Conservation (phyloP, 2,329 filamentous ascomycete species). For the Aureobasidium pullulans region DNA sequence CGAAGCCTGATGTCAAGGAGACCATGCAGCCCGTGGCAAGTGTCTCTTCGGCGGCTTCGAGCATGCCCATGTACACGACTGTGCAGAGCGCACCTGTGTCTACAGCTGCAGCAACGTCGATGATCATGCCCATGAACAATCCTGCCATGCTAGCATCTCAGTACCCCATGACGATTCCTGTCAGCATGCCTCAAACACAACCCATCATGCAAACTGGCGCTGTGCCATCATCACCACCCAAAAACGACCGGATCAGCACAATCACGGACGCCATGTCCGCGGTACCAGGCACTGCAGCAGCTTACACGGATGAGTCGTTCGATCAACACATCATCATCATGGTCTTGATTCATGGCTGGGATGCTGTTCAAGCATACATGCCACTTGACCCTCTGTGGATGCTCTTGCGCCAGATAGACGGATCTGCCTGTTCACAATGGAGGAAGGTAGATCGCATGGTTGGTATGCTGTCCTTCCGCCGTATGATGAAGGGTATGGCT, state of each 20-base stretch:
- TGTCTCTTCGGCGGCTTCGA: not conserved
- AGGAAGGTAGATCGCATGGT: conserved; percentile 3
- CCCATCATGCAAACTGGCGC: not conserved
- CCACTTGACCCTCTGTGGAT: conserved; percentile 9
- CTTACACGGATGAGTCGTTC: not conserved
- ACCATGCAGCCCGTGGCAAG: not conserved
- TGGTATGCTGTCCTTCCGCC: not conserved
- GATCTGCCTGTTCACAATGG: not conserved
- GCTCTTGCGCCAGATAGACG: conserved; percentile 7
- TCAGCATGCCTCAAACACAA: not conserved
- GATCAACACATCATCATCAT: conserved; percentile 13
- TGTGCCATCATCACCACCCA: not conserved
- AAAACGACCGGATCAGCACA: not conserved
- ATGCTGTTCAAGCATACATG: not conserved
- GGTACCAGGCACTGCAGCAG: not conserved
- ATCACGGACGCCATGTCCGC: conserved; percentile 10
- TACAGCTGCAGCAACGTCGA: not conserved
- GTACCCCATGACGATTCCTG: not conserved
- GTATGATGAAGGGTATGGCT: conserved; percentile 8
- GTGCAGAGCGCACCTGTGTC: not conserved
- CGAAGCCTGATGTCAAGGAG: not conserved
- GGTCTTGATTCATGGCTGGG: conserved; percentile 9
- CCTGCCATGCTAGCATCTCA: conserved; percentile 5
- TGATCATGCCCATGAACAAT: not conserved
- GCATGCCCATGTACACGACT: not conserved